A percentile compares a stretch with the other conserved stretches of the same genome.
phyloP scores from a whole-genome alignment of 306 rosid genomes.

The Carpinus viminea region DNA sequence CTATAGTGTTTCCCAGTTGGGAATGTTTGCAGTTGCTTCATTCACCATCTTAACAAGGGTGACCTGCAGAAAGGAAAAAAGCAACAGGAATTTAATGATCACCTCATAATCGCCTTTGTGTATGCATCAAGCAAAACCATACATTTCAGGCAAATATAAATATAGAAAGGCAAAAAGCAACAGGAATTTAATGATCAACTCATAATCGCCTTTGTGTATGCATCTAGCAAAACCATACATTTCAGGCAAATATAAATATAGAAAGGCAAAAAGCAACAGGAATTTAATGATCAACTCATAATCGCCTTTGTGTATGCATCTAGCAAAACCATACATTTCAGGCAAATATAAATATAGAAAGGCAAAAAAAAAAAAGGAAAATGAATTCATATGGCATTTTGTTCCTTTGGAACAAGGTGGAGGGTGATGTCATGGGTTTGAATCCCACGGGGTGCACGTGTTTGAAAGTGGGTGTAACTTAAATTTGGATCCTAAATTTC shows the following conservation, averaged over 20 bases:
- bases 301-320: neutral
- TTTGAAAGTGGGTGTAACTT: too few species aligned
- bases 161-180: neutral
- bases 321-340: neutral
- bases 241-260: neutral
- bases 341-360: neutral
- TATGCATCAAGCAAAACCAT: neutral
- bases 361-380: neutral
- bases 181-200: constrained; percentile 19
- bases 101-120: constrained; percentile 1
- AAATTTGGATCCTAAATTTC: too few species aligned
- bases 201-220: neutral
- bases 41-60: constrained; percentile 89
- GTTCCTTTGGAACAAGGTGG: too few species aligned
- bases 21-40: constrained; percentile 80
- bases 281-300: constrained; percentile 18
- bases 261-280: neutral
- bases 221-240: neutral
- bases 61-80: constrained; percentile 50
- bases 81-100: constrained; percentile 20
- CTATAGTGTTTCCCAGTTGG: constrained; percentile 66
- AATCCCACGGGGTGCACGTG: too few species aligned
- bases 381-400: neutral
- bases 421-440: too few species aligned
- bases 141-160: neutral